Evolutionary conservation across 495 filamentous ascomycete species (phyloP).

Genomic region (Tuber magnatum): DNA sequence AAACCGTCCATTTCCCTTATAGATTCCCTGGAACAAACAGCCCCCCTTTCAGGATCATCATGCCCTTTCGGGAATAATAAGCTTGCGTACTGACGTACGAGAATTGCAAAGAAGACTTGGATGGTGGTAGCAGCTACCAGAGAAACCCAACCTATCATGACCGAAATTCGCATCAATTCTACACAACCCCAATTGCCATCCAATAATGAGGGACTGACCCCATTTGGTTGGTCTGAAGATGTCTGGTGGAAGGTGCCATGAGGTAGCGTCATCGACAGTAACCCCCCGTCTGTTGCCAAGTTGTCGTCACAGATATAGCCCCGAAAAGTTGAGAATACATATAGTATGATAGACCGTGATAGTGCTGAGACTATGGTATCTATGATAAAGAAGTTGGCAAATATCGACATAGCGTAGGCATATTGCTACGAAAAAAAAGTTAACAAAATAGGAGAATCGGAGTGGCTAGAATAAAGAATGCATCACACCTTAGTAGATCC

Average conservation of each 20-base stretch:
- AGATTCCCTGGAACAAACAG: neutral
- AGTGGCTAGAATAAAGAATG: slow-evolving; percentile 15
- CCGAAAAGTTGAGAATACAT: slow-evolving; percentile 21
- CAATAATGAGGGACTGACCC: neutral
- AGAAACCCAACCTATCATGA: slow-evolving; percentile 15
- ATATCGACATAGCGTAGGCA: slow-evolving; percentile 21
- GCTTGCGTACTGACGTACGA: slow-evolving; percentile 25
- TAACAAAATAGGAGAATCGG: slow-evolving; percentile 16
- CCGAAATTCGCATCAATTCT: slow-evolving; percentile 23
- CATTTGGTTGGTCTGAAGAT: slow-evolving; percentile 8
- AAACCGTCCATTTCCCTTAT: slow-evolving; percentile 3
- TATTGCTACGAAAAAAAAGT: slow-evolving; percentile 26
- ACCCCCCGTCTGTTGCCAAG: neutral
- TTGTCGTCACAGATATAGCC: slow-evolving; percentile 14
- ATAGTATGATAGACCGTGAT: slow-evolving; percentile 16
- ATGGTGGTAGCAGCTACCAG: slow-evolving; percentile 17
- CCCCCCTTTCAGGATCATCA: slow-evolving; percentile 2
- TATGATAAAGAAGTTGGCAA: slow-evolving; percentile 28
- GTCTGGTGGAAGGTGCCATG: slow-evolving; percentile 18
- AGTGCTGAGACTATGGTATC: slow-evolving; percentile 20
- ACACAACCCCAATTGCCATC: slow-evolving; percentile 11
- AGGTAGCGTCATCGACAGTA: slow-evolving; percentile 20
- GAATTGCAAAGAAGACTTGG: slow-evolving; percentile 18
- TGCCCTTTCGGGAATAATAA: slow-evolving; percentile 16
- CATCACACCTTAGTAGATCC: slow-evolving; percentile 18